These are phyloP conservation scores for Colletotrichum acutatum DNA, from an alignment of 2,329 filamentous ascomycete species.

Conservation along the genomic window DNA sequence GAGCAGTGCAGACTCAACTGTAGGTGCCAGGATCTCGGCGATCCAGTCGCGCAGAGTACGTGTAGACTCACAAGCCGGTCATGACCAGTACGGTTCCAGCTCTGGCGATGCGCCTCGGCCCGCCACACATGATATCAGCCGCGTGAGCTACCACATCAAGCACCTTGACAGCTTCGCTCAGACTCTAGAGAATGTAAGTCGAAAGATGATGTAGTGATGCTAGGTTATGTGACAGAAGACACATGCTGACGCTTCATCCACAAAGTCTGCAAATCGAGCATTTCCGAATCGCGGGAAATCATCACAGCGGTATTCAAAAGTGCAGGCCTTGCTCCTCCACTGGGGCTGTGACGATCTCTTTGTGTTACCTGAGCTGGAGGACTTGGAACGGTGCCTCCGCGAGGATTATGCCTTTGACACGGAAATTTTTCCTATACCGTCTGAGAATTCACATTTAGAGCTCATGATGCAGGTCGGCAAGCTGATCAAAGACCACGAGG, in stretches of 20 bases:
- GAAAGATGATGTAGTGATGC: no score
- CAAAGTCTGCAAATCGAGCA: slow-evolving; percentile 64
- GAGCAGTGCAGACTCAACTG: slow-evolving; percentile 60
- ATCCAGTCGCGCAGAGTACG: slow-evolving; percentile 24
- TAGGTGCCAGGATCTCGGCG: slow-evolving; percentile 47
- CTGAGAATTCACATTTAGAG: slow-evolving; percentile 67
- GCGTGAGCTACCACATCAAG: slow-evolving; percentile 68
- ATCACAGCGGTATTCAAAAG: slow-evolving; percentile 66
- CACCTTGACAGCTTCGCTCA: slow-evolving; percentile 65
- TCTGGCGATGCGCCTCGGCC: slow-evolving; percentile 51
- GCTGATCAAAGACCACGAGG: slow-evolving; percentile 67
- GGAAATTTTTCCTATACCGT: slow-evolving; percentile 68
- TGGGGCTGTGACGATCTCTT: slow-evolving; percentile 70
- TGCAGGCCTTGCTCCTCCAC: slow-evolving; percentile 65
- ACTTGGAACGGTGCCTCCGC: slow-evolving; percentile 64
- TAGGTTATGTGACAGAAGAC: background rate
- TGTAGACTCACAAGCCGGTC: slow-evolving; percentile 28
- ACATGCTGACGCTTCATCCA: slow-evolving; percentile 52
- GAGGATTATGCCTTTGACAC: slow-evolving; percentile 67
- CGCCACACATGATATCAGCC: slow-evolving; percentile 67
- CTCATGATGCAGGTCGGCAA: slow-evolving; percentile 67
- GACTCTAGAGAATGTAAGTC: slow-evolving; percentile 64
- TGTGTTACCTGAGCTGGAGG: slow-evolving; percentile 67
- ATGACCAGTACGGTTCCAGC: slow-evolving; percentile 56
- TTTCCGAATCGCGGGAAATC: slow-evolving; percentile 66